Base-by-base conservation (phyloP, 2,329 filamentous ascomycete genomes). In the Microascus cirrosus region DNA sequence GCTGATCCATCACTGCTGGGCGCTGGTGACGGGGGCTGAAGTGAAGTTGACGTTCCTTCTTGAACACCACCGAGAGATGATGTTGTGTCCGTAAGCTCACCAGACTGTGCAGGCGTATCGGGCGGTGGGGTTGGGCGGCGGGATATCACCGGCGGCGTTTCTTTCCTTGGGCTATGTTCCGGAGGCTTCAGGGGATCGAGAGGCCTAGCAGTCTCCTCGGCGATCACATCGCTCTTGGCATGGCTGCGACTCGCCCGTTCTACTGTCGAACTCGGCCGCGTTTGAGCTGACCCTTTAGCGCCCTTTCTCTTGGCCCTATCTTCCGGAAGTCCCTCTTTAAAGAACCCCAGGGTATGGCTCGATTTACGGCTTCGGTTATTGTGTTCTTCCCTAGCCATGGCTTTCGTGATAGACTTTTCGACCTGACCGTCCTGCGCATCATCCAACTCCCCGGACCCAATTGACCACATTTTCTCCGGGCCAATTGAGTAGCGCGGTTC, bases 301-400 rank as follows among this genome's bases (percentile, higher is more conserved):
- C 83, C 83, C 62, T 74, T 79, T 63, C 77, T 79, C 63, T 78
- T 80, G 50, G 69, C 66, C 65, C 79, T 80, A 52, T 85, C 81
- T 57, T 84, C 79, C 2, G 69, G 66, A n/a, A 85, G 70, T 36
- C 82, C 83, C 67, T 86, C 83, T 61, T 82, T 84, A 73, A 87
- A 87, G 64, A 86, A 84, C 1, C 84, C 77, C 59, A 87, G 71
- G 62, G 82, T 85, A 67, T 86, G 83, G 64, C 83, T 86, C 45
- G 84, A 80, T 68, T 86, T 87, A 62, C 84, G 80, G 64, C 83
- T 89, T 57, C 84, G 80, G 65, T 81, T 84, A 63, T 76, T 80
- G 50, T 76, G 81, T 63, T 85, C 83, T n/a, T 79, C 72, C 2
- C 82, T 82, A 20, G 80, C 77, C 65, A 85, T 74, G 32, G 80